phyloP scores from a whole-genome alignment of 805 yeast species.

The Lipomyces starkeyi region DNA sequence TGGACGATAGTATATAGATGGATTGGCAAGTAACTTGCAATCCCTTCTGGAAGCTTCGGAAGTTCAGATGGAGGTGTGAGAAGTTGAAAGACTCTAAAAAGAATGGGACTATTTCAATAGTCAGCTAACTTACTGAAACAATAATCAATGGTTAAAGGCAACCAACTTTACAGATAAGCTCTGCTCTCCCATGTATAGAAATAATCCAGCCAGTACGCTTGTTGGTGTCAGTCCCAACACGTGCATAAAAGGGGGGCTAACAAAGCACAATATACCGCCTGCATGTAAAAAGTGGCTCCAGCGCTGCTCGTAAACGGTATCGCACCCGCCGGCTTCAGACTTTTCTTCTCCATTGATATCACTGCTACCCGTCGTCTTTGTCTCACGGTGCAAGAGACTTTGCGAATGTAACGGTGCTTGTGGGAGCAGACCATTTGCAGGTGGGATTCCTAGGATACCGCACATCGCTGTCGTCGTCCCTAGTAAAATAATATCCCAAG shows the following conservation, averaged over 20 bases:
- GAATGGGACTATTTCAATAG: constrained; percentile 1
- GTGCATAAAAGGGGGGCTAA: constrained; percentile 1
- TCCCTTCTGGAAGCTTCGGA: not conserved
- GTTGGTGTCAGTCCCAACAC: constrained; percentile 8
- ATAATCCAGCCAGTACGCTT: not conserved
- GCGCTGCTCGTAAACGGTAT: constrained; percentile 6
- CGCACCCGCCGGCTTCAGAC: not conserved
- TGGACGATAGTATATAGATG: constrained; percentile 5
- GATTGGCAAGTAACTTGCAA: not conserved
- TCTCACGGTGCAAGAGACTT: not conserved
- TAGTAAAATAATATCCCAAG: constrained; percentile 5
- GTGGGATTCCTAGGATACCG: constrained; percentile 3
- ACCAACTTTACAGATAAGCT: not conserved
- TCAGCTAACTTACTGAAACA: not conserved
- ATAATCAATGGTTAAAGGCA: not conserved
- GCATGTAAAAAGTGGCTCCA: not conserved
- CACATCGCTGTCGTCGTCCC: not conserved
- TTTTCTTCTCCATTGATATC: not conserved
- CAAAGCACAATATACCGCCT: not conserved
- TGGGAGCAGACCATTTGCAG: constrained; percentile 5
- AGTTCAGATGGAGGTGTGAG: not conserved
- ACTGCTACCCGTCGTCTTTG: not conserved
- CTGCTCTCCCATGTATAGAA: constrained; percentile 2
- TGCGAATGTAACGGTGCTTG: constrained; percentile 3
- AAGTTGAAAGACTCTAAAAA: not conserved